Evolutionary conservation across 306 rosid species (phyloP).

Genomic region (Medicago lupulina): DNA sequence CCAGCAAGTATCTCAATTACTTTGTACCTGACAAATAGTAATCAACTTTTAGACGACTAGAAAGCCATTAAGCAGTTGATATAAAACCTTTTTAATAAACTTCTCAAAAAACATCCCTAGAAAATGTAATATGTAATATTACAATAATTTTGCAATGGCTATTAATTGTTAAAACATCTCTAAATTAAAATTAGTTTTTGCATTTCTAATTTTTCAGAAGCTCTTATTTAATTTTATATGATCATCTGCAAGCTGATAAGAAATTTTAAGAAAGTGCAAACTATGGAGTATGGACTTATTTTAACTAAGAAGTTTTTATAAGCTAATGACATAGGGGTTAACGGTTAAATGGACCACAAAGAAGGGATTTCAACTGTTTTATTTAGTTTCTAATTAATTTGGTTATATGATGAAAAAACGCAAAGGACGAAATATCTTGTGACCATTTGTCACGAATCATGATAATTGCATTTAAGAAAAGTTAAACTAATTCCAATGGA

Average conservation of each 20-base stretch:
- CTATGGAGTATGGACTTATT: neutral
- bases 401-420: slow-evolving; percentile 2
- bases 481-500: slow-evolving; percentile 21
- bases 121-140: slow-evolving; percentile 13
- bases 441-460: slow-evolving; percentile 7
- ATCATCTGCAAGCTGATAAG: neutral
- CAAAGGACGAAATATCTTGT: slow-evolving; percentile 6
- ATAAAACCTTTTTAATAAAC: neutral
- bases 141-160: too few species aligned
- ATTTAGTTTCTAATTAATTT: neutral
- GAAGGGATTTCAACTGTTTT: slow-evolving; percentile 3
- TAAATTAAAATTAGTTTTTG: too few species aligned
- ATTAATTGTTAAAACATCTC: too few species aligned
- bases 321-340: slow-evolving; percentile 28
- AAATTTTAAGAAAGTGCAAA: neutral
- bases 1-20: slow-evolving; percentile 75
- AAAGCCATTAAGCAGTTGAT: neutral
- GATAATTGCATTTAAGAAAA: slow-evolving; percentile 1
- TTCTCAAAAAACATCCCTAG: neutral
- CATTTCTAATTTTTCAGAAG: neutral
- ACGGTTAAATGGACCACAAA: neutral
- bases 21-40: slow-evolving; percentile 67
- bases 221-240: neutral
- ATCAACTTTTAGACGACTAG: slow-evolving; percentile 41
- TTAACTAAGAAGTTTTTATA: neutral